Percentiles rank a stretch among this genome's conserved stretches.
Evolutionary conservation across 768 basidiomycete species (phyloP).

Genomic region (Dioszegia aurantiaca): DNA sequence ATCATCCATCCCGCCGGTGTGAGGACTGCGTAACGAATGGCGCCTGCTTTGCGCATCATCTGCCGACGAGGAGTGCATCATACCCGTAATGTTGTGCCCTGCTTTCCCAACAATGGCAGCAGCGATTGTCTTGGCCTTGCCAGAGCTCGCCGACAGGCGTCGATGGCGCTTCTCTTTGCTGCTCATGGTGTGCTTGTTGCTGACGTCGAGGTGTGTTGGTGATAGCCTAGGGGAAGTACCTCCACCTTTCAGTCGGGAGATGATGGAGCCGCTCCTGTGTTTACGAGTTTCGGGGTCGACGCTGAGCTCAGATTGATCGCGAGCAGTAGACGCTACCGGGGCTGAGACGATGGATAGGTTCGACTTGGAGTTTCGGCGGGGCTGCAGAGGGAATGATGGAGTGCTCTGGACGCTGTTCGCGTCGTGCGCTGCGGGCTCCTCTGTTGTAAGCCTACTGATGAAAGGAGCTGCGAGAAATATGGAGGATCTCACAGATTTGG

Average conservation of each 20-base stretch:
- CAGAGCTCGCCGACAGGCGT: conserved; percentile 8
- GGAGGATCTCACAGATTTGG: too few relatives aligned
- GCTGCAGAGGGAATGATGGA: neutral
- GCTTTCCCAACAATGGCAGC: conserved; percentile 7
- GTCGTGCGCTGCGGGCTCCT: too few relatives aligned
- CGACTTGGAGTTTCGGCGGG: conserved; percentile 5
- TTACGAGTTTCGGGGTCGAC: conserved; percentile 7
- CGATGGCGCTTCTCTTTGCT: conserved; percentile 13
- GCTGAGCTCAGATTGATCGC: conserved; percentile 5
- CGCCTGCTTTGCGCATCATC: conserved; percentile 20
- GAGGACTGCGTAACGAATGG: conserved; percentile 11
- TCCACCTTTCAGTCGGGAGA: conserved; percentile 6
- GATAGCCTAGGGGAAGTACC: conserved; percentile 7
- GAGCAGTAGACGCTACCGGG: neutral
- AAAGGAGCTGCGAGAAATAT: too few relatives aligned
- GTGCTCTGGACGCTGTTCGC: too few relatives aligned
- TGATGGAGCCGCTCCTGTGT: conserved; percentile 5
- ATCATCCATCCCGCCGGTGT: conserved; percentile 1
- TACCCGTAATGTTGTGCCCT: conserved; percentile 1
- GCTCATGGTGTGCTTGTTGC: conserved; percentile 7
- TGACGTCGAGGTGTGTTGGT: conserved; percentile 5
- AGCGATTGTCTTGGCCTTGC: conserved; percentile 10
- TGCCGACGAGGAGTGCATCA: neutral
- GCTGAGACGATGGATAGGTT: conserved; percentile 11
- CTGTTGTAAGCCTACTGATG: too few relatives aligned